Conservation (phyloP, 148 eudicot species). For the Dysphania ambrosioides region DNA sequence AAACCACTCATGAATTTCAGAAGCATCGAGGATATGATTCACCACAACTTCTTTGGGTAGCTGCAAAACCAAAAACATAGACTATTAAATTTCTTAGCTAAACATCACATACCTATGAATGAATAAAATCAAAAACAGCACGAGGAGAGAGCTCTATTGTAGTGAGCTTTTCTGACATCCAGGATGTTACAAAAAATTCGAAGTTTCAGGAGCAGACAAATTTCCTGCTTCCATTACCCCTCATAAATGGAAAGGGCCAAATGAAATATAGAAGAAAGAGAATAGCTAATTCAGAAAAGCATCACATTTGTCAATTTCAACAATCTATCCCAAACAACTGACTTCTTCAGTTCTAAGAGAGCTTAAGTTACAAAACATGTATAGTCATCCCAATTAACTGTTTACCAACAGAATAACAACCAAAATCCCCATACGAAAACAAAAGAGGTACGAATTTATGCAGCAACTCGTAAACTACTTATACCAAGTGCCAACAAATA, state of each 20-base stretch:
- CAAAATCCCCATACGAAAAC: not conserved
- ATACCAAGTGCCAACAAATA: not conserved
- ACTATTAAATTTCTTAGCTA: not conserved
- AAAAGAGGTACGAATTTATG: not conserved
- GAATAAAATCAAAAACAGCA: not conserved
- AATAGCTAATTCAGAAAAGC: not conserved
- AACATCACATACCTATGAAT: not conserved
- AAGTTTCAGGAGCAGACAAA: not conserved
- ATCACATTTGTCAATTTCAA: not conserved
- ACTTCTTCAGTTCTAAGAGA: not conserved
- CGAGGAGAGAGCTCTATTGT: not conserved
- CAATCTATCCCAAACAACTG: not conserved
- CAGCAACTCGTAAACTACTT: not conserved
- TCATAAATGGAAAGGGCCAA: not conserved
- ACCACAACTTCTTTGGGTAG: constrained; percentile 63
- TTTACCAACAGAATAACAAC: not conserved
- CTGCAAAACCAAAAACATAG: constrained; percentile 37
- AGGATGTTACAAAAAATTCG: not conserved
- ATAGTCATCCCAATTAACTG: not conserved
- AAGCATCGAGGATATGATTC: constrained; percentile 63
- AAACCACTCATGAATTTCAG: constrained; percentile 79
- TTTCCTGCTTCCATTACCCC: not conserved
- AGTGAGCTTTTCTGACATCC: not conserved
- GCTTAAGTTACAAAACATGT: not conserved
- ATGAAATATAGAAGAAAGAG: not conserved